Base-by-base conservation (phyloP, 495 filamentous ascomycete species). In the Penicillium malachiteum region DNA sequence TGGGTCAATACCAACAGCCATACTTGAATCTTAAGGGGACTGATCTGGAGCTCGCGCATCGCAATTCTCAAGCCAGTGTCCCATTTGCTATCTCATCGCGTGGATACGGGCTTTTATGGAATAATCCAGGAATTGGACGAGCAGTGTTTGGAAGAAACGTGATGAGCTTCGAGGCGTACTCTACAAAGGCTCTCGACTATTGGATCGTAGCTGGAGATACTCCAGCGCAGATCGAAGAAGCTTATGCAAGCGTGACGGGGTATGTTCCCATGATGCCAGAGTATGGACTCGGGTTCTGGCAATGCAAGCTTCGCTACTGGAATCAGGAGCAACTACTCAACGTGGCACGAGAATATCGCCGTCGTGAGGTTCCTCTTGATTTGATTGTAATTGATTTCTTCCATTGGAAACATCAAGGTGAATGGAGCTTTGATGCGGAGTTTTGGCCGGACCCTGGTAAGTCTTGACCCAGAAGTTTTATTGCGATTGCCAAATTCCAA, bases 1-100 rank as follows among this genome's bases (percentile, higher is more conserved):
- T 85, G 82, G 82, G 82, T 11, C 81, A 85, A 63, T 85, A 85
- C 57, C 82, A 85, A 57, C 81, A 84, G 58, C 73, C 76, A 3
- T 71, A 69, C 30, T 64, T 84, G 44, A 76, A 85, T 58, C 69
- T 84, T 47, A 84, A 84, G 59, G 82, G 82, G 0, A 43, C 67
- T 3, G 81, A 84, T 54, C 62, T 85, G 17, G 82, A 84, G 58
- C 69, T 85, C 0, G 81, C 82, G 4, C 82, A 85, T n/a, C 79
- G 81, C 6, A 84, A 84, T 59, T 82, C 79, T 3, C 82, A 85
- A 61, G 81, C 81, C 1, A 79, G 76, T 53, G 74, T 85, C 1
- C 81, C 82, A 0, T 85, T 85, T 59, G 69, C 74, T 8, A 48
- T 84, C 11, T 81, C 78, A 0, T 79, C 75, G 3, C 69, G 70